Evolutionary conservation across 2,329 filamentous ascomycete genomes (phyloP), one percentile per base, ranked within the genome.

Genomic region (Diaporthe ampelina): DNA sequence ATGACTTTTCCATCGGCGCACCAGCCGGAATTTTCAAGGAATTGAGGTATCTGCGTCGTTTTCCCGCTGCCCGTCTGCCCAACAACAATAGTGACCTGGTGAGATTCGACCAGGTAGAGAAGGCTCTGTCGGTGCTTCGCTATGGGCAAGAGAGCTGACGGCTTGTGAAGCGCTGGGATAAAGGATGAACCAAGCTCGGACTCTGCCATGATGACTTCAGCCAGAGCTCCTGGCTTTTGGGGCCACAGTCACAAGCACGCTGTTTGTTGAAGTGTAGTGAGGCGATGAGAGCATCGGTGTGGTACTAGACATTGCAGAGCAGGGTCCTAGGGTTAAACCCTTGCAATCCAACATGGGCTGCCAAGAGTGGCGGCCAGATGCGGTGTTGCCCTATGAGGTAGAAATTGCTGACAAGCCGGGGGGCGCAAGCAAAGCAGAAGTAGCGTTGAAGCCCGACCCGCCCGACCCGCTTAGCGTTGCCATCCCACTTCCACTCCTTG

Each of bases 41-140:
- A 98, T 79, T 98, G 96, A 0, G 97, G 97, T 57, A 98, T 93
- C 81, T 98, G 97, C 0, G 97, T 98, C 1, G 95, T 98, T 84
- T 98, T 98, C 56, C 96, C 95, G 32, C 94, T 97, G 5, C 97
- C 97, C 1, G 97, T 98, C 81, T 98, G 95, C 11, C 96, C 97
- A 72, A 98, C 92, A 17, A 98, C 91, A 68, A 98, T 94, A 0
- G 94, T 96, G 73, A 98, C 93, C 0, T 94, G 93, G 77, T 91
- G 91, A 10, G 91, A 95, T 82, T 98, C 96, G 74, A 98, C 90
- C 19, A 95, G 88, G 83, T 98, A 98, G 2, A 98, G 89, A 1
- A 99, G 86, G 71, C 88, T 91, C 73, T 97, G 89, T 76, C 91
- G 91, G 79, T 98, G 93, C 77, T 94, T 93, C 43, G 95, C 91